Base-by-base conservation (phyloP, 2,329 filamentous ascomycete genomes). In the Venturia pyrina region DNA sequence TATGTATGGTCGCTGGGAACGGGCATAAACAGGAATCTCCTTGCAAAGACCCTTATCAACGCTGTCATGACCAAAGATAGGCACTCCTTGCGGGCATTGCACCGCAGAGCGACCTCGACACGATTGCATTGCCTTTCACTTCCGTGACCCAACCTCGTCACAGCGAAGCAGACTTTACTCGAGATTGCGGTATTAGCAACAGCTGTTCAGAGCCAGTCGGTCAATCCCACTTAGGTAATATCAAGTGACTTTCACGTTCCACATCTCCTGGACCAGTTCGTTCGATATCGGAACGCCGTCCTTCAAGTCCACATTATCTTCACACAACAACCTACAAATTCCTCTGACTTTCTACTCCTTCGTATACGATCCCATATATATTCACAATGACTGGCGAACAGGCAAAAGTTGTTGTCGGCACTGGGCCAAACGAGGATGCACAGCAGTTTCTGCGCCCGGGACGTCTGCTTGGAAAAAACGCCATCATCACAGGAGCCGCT, bases 401-500 rank as follows among this genome's bases (percentile, higher is more conserved):
- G 21, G 21, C 59, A 11, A 62, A 62, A 17, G 37, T 15, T 32
- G 41, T 21, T 44, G 40, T 28, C 19, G 37, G 37, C 60, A 46
- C 48, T 60, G 60, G 32, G 7, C 6, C 32, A 37, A 34, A 57
- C 17, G 50, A 21, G 3, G 41, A 64, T 37, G 24, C 62, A 32
- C 41, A 48, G 8, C 34, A 64, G 40, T 40, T 40, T 24, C 34
- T 50, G 44, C 50, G 70, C 57, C 70, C 70, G 63, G 77, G 76
- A 69, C 83, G 85, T 72, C 80, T 89, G 65, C 80, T 83, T 69
- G 85, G 85, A 75, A 89, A 88, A 78, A 88, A 87, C 77, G 84
- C 84, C 75, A 81, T 96, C 75, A 84, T 96, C 78, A 96, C 91
- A 65, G 91, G 91, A 73, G 91, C 89, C 70, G 91, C 87, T 72